Percentiles rank a stretch among this genome's conserved stretches.
phyloP scores from a whole-genome alignment of 257 asterid species.

The Agastache rugosa region DNA sequence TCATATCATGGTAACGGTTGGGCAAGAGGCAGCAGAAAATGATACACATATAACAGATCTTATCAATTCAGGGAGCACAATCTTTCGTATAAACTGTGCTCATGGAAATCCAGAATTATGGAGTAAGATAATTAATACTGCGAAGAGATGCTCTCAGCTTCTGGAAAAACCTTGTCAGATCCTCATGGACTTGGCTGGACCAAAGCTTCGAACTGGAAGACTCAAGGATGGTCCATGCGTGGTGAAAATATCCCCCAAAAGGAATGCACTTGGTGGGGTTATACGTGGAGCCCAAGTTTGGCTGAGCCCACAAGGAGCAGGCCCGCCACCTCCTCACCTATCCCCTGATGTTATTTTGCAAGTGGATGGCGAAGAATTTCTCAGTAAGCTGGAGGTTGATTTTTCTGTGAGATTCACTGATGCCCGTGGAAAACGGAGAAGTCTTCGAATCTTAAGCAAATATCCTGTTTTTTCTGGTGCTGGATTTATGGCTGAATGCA shows the following conservation, averaged over 20 bases:
- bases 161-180: slow-evolving; percentile 77
- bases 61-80: slow-evolving; percentile 62
- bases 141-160: slow-evolving; percentile 55
- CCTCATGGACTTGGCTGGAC: slow-evolving; percentile 87
- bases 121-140: slow-evolving; percentile 58
- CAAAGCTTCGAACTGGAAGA: slow-evolving; percentile 76
- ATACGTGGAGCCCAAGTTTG: slow-evolving; percentile 62
- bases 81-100: slow-evolving; percentile 76
- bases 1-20: slow-evolving; percentile 82
- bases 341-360: slow-evolving; percentile 60
- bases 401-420: slow-evolving; percentile 61
- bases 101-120: slow-evolving; percentile 68
- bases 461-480: slow-evolving; percentile 62
- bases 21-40: slow-evolving; percentile 59
- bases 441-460: slow-evolving; percentile 54
- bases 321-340: slow-evolving; percentile 68
- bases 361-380: slow-evolving; percentile 60
- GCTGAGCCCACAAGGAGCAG: slow-evolving; percentile 58
- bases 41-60: slow-evolving; percentile 55
- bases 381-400: slow-evolving; percentile 50
- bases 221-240: slow-evolving; percentile 67
- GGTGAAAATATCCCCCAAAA: slow-evolving; percentile 67
- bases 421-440: slow-evolving; percentile 61
- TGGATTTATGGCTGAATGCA: slow-evolving; percentile 70
- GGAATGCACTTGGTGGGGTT: slow-evolving; percentile 55